These are phyloP conservation scores for Pyricularia pennisetigena DNA, from an alignment of 2,329 filamentous ascomycete genomes.

Conservation along the genomic window DNA sequence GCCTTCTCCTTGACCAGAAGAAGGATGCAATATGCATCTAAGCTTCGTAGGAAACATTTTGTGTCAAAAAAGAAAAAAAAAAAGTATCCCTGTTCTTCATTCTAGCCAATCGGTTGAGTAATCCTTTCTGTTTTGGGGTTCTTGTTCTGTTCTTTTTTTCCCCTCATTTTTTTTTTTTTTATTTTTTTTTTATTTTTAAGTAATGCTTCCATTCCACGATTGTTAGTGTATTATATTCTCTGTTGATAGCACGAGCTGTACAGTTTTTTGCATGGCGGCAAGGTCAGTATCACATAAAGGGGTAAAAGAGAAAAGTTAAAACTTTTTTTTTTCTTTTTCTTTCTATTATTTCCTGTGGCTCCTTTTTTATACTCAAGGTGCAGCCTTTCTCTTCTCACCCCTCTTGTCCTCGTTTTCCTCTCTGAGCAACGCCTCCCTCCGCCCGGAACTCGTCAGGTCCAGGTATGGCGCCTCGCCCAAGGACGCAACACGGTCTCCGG, in stretches of 20 bases:
- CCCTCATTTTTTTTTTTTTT: too few species aligned
- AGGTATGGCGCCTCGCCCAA: conserved; percentile 33
- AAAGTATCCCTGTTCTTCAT: not conserved
- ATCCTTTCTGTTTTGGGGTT: not conserved
- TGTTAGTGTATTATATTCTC: not conserved
- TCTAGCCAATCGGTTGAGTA: not conserved
- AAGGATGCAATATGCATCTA: not conserved
- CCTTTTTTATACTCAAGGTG: not conserved
- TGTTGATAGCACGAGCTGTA: not conserved
- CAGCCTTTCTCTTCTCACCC: not conserved
- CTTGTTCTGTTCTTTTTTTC: too few species aligned
- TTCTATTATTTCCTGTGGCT: not conserved
- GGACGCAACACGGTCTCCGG: conserved; percentile 30
- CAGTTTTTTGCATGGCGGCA: not conserved
- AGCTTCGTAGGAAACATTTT: not conserved
- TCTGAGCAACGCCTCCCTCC: conserved; percentile 1
- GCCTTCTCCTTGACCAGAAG: not conserved
- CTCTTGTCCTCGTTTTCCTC: not conserved
- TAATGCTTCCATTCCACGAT: not conserved
- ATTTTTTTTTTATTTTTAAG: not conserved
- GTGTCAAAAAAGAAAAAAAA: not conserved
- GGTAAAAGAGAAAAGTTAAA: not conserved
- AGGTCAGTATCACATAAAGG: not conserved
- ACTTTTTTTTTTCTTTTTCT: not conserved
- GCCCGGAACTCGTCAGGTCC: conserved; percentile 20